Evolutionary conservation across 345 rosid genomes (phyloP).

Genomic region (Linum lewisii): DNA sequence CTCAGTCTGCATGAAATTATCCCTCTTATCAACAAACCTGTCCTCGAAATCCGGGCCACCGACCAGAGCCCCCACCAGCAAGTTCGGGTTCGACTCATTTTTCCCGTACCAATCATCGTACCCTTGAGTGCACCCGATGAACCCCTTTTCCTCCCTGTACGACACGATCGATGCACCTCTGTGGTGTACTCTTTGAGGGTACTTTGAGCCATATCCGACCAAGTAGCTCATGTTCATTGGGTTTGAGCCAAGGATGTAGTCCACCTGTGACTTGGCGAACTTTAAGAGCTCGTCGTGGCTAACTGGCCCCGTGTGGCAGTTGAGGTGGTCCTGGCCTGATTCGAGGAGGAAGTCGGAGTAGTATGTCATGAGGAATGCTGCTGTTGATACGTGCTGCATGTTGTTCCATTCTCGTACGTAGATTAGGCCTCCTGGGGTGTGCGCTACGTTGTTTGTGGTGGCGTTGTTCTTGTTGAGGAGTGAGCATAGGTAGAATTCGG

Average conservation of each 20-base stretch:
- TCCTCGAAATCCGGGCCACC: slow-evolving; percentile 54
- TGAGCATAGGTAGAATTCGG: slow-evolving; percentile 74
- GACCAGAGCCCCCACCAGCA: slow-evolving; percentile 42
- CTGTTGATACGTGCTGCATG: slow-evolving; percentile 83
- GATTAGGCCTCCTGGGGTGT: slow-evolving; percentile 69
- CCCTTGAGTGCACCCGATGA: slow-evolving; percentile 95
- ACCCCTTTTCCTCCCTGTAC: slow-evolving; percentile 57
- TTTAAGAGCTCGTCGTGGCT: slow-evolving; percentile 35
- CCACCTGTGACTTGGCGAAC: slow-evolving; percentile 68
- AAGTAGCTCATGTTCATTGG: slow-evolving; percentile 80
- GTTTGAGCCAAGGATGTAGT: slow-evolving; percentile 75
- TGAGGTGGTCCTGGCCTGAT: slow-evolving; percentile 26
- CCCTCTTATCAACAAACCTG: slow-evolving; percentile 34
- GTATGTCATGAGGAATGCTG: slow-evolving; percentile 62
- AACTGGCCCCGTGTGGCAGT: slow-evolving; percentile 34
- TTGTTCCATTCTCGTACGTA: slow-evolving; percentile 93
- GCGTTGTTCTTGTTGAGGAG: slow-evolving; percentile 56
- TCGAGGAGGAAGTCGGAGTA: slow-evolving; percentile 56
- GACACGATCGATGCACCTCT: slow-evolving; percentile 83
- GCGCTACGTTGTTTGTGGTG: slow-evolving; percentile 36
- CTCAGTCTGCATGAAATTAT: slow-evolving; percentile 41
- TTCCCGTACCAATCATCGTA: slow-evolving; percentile 42
- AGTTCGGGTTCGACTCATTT: slow-evolving; percentile 36
- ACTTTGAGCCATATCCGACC: slow-evolving; percentile 64
- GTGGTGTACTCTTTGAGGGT: slow-evolving; percentile 77